phyloP scores from a whole-genome alignment of 768 basidiomycete species.

The Calocera cornea region DNA sequence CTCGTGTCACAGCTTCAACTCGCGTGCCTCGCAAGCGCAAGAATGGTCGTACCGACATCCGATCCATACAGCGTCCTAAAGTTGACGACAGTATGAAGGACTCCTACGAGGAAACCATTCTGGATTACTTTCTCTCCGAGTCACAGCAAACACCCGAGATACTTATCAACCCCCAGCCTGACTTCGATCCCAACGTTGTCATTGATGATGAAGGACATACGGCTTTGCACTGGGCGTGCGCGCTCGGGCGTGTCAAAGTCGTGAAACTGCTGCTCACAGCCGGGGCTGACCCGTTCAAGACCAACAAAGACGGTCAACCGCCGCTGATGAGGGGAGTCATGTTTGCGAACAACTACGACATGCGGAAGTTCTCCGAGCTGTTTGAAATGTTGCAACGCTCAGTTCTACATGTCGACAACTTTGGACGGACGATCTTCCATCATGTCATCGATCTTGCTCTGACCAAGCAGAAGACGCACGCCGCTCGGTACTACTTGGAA shows the following conservation, averaged over 20 bases:
- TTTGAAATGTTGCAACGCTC: conserved; percentile 96
- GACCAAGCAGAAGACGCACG: conserved; percentile 94
- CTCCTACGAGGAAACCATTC: conserved; percentile 78
- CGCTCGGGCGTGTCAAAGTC: conserved; percentile 94
- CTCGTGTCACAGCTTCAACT: not conserved
- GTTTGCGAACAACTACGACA: conserved; percentile 99
- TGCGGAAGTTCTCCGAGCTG: conserved; percentile 94
- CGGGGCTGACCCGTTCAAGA: conserved; percentile 92
- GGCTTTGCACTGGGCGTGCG: conserved; percentile 94
- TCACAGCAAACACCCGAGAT: conserved; percentile 79
- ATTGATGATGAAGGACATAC: conserved; percentile 99
- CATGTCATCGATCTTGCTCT: conserved; percentile 96
- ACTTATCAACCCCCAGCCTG: conserved; percentile 71
- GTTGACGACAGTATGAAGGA: conserved; percentile 16
- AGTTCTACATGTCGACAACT: conserved; percentile 95
- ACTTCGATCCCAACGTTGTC: conserved; percentile 89
- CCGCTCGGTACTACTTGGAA: conserved; percentile 98
- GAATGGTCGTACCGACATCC: not conserved
- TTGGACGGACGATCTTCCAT: conserved; percentile 94
- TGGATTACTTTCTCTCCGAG: conserved; percentile 98
- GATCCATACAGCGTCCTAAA: not conserved
- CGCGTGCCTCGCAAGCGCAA: conserved; percentile 4
- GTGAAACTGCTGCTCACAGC: conserved; percentile 88
- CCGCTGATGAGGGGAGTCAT: conserved; percentile 97
- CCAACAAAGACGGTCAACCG: conserved; percentile 93